Percentiles rank a stretch among this genome's conserved stretches.
Evolutionary conservation across 805 yeast species (phyloP).

Genomic region (Ogataea paradorogensis): DNA sequence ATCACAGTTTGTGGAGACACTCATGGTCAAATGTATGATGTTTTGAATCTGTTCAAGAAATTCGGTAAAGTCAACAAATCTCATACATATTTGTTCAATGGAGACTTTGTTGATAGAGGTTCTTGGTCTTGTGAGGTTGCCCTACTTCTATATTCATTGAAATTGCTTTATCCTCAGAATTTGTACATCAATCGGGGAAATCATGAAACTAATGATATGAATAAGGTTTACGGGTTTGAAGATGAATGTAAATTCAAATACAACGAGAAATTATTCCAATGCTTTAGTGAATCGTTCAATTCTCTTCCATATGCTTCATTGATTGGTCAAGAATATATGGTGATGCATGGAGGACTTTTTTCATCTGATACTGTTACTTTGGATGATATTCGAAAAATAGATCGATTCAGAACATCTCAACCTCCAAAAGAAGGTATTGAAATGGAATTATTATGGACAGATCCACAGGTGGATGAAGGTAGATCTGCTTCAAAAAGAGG

Average conservation of each 20-base stretch:
- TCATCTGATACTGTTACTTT: conserved; percentile 70
- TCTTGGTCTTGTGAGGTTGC: conserved; percentile 99
- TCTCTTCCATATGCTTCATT: conserved; percentile 83
- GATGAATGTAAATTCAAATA: conserved; percentile 94
- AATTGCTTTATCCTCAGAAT: conserved; percentile 67
- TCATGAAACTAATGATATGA: conserved; percentile 96
- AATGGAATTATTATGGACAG: conserved; percentile 97
- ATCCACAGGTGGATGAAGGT: conserved; percentile 80
- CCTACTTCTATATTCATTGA: conserved; percentile 68
- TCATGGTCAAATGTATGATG: conserved; percentile 94
- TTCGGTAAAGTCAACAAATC: conserved; percentile 67
- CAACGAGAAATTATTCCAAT: conserved; percentile 70
- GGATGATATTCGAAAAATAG: conserved; percentile 67
- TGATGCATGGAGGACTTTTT: conserved; percentile 95
- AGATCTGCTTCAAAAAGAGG: conserved; percentile 91
- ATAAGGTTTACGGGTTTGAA: conserved; percentile 91
- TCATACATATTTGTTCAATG: conserved; percentile 86
- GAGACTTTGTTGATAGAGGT: conserved; percentile 97
- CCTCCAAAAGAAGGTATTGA: conserved; percentile 91
- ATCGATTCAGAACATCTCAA: conserved; percentile 65
- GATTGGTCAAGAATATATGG: conserved; percentile 73
- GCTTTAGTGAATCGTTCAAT: conserved; percentile 84
- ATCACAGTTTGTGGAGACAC: conserved; percentile 96
- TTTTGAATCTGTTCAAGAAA: conserved; percentile 69
- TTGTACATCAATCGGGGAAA: conserved; percentile 88